Evolutionary conservation across 805 yeast genomes (phyloP).

Genomic region (Starmerella floris): DNA sequence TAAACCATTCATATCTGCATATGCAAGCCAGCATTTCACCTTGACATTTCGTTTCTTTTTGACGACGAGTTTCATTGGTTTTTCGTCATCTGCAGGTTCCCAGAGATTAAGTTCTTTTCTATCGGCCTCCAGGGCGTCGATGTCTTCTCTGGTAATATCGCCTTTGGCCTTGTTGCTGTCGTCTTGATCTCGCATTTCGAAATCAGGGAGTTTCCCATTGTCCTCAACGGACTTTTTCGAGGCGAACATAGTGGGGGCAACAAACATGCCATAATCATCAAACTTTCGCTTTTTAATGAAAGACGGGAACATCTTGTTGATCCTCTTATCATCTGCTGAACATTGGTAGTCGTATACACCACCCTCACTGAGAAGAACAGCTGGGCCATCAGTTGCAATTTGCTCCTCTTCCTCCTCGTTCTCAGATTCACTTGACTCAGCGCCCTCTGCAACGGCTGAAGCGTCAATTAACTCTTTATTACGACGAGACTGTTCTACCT

Average conservation of each 20-base stretch:
- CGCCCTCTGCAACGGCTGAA: constrained; percentile 24
- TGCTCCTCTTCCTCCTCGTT: constrained; percentile 26
- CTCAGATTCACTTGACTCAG: constrained; percentile 23
- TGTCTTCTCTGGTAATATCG: not conserved
- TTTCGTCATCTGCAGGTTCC: constrained; percentile 5
- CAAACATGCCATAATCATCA: constrained; percentile 81
- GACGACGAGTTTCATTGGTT: constrained; percentile 37
- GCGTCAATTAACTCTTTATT: constrained; percentile 30
- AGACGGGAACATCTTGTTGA: constrained; percentile 64
- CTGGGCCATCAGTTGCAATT: constrained; percentile 19
- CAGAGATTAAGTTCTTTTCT: constrained; percentile 19
- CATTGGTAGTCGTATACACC: constrained; percentile 34
- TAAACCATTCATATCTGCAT: constrained; percentile 67
- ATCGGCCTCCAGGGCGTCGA: constrained; percentile 17
- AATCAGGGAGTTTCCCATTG: not conserved
- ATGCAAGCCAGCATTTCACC: constrained; percentile 59
- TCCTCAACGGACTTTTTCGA: not conserved
- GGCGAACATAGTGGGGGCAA: constrained; percentile 33
- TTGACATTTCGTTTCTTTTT: constrained; percentile 28
- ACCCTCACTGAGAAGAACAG: constrained; percentile 23
- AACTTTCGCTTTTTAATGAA: constrained; percentile 42
- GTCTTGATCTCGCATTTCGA: not conserved
- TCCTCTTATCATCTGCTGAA: constrained; percentile 27
- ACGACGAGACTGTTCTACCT: constrained; percentile 28
- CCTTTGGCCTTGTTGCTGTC: not conserved